Evolutionary conservation across 2,329 filamentous ascomycete species (phyloP).

Genomic region (Coniochaeta prunicola): DNA sequence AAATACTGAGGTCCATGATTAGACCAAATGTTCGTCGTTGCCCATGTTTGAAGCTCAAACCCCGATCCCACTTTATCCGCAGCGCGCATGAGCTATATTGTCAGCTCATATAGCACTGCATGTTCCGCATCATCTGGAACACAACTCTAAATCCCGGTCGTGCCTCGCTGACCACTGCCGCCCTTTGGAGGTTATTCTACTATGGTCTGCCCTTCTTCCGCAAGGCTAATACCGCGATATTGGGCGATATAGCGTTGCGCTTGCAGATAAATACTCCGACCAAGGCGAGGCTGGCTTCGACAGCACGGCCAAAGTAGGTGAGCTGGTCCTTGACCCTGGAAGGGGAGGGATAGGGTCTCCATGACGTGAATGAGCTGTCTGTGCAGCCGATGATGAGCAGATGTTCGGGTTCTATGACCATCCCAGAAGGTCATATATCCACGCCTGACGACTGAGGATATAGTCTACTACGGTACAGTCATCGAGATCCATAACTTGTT

Average conservation of each 20-base stretch:
- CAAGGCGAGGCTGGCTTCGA: background rate
- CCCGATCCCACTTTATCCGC: slow-evolving; percentile 1
- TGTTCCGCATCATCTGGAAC: background rate
- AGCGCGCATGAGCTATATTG: background rate
- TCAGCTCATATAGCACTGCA: background rate
- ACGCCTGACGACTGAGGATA: background rate
- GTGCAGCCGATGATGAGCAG: background rate
- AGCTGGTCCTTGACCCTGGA: background rate
- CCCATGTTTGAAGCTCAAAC: background rate
- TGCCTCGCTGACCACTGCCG: background rate
- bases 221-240: background rate
- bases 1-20: background rate
- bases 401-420: background rate
- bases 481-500: background rate
- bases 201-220: background rate
- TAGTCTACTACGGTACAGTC: no score
- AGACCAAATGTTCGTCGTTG: background rate
- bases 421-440: background rate
- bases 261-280: background rate
- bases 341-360: background rate
- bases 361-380: background rate
- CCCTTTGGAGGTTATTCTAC: background rate
- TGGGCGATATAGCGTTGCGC: background rate
- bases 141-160: background rate
- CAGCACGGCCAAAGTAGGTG: background rate